Evolutionary conservation across 108 stramenopile species (phyloP).

Genomic region (Hondaea fermentalgiana): DNA sequence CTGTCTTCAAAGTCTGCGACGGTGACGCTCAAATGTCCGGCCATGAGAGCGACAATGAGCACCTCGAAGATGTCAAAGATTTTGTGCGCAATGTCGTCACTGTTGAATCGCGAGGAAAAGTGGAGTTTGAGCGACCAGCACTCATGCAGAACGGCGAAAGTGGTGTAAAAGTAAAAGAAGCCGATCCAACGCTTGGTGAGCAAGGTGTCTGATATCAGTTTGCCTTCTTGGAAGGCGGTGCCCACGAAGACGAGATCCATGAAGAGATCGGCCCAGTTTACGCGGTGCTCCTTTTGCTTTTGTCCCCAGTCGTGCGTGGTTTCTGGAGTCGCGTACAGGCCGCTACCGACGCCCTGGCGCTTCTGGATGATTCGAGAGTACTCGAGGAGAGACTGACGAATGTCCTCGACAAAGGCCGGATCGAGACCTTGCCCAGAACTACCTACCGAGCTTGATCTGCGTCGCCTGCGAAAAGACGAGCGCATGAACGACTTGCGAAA

Average conservation of each 20-base stretch:
- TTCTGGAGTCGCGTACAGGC: not conserved
- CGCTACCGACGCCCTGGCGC: not conserved
- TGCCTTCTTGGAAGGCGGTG: not conserved
- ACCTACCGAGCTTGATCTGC: not conserved
- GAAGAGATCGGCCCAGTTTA: constrained; percentile 2
- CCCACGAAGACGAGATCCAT: not conserved
- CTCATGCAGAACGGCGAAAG: not conserved
- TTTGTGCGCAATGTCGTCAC: constrained; percentile 4
- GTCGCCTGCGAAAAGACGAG: not conserved
- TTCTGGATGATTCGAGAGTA: constrained; percentile 1
- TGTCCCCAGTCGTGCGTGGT: constrained; percentile 9
- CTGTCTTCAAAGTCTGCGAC: not conserved
- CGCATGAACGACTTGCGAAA: too few relatives aligned
- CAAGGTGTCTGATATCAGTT: not conserved
- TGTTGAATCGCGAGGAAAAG: not conserved
- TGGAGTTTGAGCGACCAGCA: constrained; percentile 7
- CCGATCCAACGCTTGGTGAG: not conserved
- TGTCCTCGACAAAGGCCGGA: not conserved
- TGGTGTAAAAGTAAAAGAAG: not conserved
- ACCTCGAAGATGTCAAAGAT: constrained; percentile 2
- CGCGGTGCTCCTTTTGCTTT: not conserved
- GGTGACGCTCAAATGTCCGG: not conserved
- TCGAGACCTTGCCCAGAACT: not conserved
- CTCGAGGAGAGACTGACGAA: not conserved
- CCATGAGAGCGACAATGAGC: not conserved